Percentiles rank a stretch among this genome's conserved stretches.
Conservation (phyloP, 2,329 filamentous ascomycete genomes). For the Paraphaeosphaeria sporulosa region DNA sequence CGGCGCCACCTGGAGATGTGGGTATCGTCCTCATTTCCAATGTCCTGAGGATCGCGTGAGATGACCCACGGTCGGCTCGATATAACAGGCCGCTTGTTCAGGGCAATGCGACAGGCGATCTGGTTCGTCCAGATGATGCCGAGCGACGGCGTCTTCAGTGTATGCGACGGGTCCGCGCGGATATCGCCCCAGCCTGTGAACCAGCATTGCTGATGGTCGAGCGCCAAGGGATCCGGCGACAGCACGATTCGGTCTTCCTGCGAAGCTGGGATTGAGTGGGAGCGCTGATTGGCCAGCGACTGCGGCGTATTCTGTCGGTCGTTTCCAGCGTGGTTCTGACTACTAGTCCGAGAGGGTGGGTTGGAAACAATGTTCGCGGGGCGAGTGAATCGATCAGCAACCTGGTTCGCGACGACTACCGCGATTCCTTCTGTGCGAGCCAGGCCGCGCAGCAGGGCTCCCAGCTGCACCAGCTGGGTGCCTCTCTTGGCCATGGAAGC, state of each 20-base stretch:
- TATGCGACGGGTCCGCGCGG: slow-evolving; percentile 39
- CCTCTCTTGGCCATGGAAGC: slow-evolving; percentile 75
- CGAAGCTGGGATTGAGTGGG: slow-evolving; percentile 14
- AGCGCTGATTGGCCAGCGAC: slow-evolving; percentile 14
- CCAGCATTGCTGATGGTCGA: slow-evolving; percentile 92
- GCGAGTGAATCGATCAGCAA: slow-evolving; percentile 80
- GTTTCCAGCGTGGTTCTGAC: slow-evolving; percentile 27
- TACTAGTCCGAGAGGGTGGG: slow-evolving; percentile 38
- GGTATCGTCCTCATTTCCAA: slow-evolving; percentile 49
- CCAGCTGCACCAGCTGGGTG: slow-evolving; percentile 77
- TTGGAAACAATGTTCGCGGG: slow-evolving; percentile 32
- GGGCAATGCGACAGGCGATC: slow-evolving; percentile 79
- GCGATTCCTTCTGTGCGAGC: slow-evolving; percentile 79
- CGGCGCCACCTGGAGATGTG: slow-evolving; percentile 70
- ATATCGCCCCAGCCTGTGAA: slow-evolving; percentile 92
- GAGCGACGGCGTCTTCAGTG: slow-evolving; percentile 81
- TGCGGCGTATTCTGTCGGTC: slow-evolving; percentile 27
- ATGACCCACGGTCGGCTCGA: slow-evolving; percentile 32
- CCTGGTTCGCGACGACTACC: slow-evolving; percentile 93
- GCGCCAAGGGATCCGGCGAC: slow-evolving; percentile 66
- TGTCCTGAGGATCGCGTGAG: slow-evolving; percentile 47
- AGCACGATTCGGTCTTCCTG: slow-evolving; percentile 40
- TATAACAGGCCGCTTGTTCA: slow-evolving; percentile 74
- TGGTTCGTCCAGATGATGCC: slow-evolving; percentile 93
- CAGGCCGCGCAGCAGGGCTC: slow-evolving; percentile 76